These are phyloP conservation scores for Sporothrix pallida DNA, from an alignment of 2,329 filamentous ascomycete genomes.

Conservation along the genomic window DNA sequence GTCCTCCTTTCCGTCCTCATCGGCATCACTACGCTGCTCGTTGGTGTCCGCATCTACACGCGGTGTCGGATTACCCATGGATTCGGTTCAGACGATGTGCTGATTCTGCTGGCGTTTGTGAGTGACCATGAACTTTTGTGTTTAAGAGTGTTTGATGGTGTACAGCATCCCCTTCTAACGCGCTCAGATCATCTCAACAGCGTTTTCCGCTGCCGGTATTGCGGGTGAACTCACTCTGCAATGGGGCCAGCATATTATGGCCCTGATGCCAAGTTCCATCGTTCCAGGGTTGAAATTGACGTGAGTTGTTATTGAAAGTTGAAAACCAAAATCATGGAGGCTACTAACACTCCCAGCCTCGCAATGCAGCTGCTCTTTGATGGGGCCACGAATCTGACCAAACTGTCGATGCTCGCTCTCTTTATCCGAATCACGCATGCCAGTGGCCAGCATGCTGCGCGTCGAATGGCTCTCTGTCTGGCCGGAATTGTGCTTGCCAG, in stretches of 20 bases:
- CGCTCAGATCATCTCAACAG: neutral
- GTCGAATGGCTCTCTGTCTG: constrained; percentile 1
- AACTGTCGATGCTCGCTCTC: constrained; percentile 13
- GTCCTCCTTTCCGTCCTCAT: constrained; percentile 42
- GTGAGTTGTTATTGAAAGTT: neutral
- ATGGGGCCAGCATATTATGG: constrained; percentile 14
- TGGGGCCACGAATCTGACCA: constrained; percentile 7
- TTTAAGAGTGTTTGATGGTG: too few relatives aligned
- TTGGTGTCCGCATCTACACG: constrained; percentile 47
- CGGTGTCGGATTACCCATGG: constrained; percentile 46
- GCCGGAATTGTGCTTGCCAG: neutral
- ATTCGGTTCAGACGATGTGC: constrained; percentile 47
- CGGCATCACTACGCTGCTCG: constrained; percentile 42
- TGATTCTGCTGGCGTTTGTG: constrained; percentile 49
- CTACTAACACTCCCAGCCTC: neutral
- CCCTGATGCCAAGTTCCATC: neutral
- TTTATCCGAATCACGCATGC: constrained; percentile 10
- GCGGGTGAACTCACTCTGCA: neutral
- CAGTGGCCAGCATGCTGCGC: constrained; percentile 3
- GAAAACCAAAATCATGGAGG: neutral
- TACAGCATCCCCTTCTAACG: neutral
- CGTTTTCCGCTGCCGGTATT: constrained; percentile 13
- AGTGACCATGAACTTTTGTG: constrained; percentile 23
- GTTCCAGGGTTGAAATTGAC: neutral
- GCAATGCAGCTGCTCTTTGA: constrained; percentile 7